These are phyloP conservation scores for Penicillium sumatraense DNA, from an alignment of 2,329 filamentous ascomycete species.

Conservation along the genomic window DNA sequence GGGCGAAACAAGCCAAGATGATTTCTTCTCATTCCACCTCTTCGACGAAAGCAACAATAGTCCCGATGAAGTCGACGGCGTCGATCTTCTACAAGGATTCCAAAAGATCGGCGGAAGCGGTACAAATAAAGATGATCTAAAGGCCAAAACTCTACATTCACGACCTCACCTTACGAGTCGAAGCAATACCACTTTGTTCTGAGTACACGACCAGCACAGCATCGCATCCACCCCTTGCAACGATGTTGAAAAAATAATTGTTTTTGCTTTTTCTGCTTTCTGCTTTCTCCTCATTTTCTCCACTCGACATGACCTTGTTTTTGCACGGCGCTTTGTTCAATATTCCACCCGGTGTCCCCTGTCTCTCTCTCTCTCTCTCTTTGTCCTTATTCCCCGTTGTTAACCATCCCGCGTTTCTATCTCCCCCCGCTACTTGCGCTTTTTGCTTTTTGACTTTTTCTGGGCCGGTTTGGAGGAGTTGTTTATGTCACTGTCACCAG, in stretches of 20 bases:
- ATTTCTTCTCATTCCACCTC: constrained; percentile 54
- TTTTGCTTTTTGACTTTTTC: constrained; percentile 24
- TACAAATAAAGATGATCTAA: constrained; percentile 38
- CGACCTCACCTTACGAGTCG: constrained; percentile 38
- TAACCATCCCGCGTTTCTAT: neutral
- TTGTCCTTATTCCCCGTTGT: neutral
- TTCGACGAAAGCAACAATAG: constrained; percentile 52
- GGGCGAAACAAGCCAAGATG: constrained; percentile 45
- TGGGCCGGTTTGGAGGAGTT: constrained; percentile 28
- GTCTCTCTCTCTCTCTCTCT: neutral
- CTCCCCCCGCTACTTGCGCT: neutral
- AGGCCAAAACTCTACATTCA: constrained; percentile 33
- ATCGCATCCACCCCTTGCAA: no score
- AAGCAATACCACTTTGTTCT: constrained; percentile 41
- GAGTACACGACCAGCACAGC: no score
- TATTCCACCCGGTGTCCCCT: neutral
- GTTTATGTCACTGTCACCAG: constrained; percentile 23
- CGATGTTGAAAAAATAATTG: no score
- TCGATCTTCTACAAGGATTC: constrained; percentile 54
- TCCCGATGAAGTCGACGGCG: constrained; percentile 48
- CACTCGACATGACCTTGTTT: neutral
- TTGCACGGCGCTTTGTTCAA: neutral
- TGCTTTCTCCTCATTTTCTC: no score
- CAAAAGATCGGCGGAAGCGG: constrained; percentile 52
- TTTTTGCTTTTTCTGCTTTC: no score